Evolutionary conservation across 176 grass and related monocot genomes (phyloP), one percentile per base, ranked within the genome.

Genomic region (Canna indica): DNA sequence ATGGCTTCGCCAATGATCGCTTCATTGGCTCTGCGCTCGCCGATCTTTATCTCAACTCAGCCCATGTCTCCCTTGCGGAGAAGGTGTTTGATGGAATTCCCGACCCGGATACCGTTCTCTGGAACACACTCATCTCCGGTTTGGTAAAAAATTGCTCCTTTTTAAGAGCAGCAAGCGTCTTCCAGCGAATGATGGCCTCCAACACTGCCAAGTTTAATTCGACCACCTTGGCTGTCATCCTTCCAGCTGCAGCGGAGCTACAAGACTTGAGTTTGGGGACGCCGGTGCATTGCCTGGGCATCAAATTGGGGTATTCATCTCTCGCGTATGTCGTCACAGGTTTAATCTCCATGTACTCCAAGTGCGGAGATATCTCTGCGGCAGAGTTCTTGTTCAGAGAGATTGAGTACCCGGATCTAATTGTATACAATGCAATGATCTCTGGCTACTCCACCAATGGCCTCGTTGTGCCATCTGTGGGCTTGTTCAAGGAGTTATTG

Each of bases 291-390:
- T 69, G 75, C 47, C 69, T 69, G 65, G 65, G 44, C 38, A 18
- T 77, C 25, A 69, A 77, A 69, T 46, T 67, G 36, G 75, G 75
- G 2, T 46, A 58, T 50, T 35, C 64, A 15, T 58, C 32, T 41
- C 75, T 58, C 59, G 18, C 75, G 25, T 65, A 77, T 28, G 36
- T 69, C 15, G 36, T 69, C 47, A 77, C 75, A 31, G 75, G 75
- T 46, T 69, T 77, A 35, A 69, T 77, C 12, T 77, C 75, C 3
- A 77, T 77, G 75, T 77, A 77, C 75, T 77, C 75, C 33, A 69
- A 77, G 36, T 77, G 75, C 20, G 65, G 50, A 9, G 45, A 77
- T 18, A 54, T 77, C 47, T 11, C 35, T 44, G 75, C 75, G 5
- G 75, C 75, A 31, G 67, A 57, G 16, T 33, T 34, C n/a, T 59